These are phyloP conservation scores for Verticillium nonalfalfae DNA, from an alignment of 2,329 filamentous ascomycete genomes.

Conservation along the genomic window DNA sequence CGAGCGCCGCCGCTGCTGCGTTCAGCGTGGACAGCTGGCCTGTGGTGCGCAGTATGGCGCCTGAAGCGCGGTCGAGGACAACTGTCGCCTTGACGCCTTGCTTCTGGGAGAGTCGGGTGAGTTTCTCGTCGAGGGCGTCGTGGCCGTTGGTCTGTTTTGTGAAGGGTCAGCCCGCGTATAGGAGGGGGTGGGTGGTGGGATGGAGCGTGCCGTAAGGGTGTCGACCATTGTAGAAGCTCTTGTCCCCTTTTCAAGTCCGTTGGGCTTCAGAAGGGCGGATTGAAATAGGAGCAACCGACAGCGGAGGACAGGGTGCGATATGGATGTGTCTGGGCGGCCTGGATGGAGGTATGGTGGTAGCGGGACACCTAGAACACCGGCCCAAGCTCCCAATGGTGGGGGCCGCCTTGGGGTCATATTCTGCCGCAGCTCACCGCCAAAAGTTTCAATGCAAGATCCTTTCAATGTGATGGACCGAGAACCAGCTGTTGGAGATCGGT, in stretches of 20 bases:
- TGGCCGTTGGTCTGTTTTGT: slow-evolving; percentile 33
- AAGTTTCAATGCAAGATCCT: slow-evolving; percentile 21
- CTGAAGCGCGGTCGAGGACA: slow-evolving; percentile 64
- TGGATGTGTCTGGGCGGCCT: background rate
- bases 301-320: too few species aligned
- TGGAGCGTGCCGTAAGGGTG: slow-evolving; percentile 7
- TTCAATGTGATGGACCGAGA: background rate
- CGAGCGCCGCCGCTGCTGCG: slow-evolving; percentile 23
- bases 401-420: slow-evolving; percentile 17
- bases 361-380: background rate
- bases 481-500: background rate
- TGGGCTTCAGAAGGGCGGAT: background rate
- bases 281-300: background rate
- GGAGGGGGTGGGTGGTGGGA: background rate
- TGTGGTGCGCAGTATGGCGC: slow-evolving; percentile 68
- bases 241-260: slow-evolving; percentile 1
- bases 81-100: slow-evolving; percentile 73
- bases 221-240: slow-evolving; percentile 13
- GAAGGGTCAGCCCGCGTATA: background rate
- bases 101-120: slow-evolving; percentile 69
- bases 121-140: slow-evolving; percentile 58
- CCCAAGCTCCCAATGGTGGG: background rate
- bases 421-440: slow-evolving; percentile 39
- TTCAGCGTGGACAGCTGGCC: slow-evolving; percentile 59
- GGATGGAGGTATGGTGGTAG: too few species aligned